Evolutionary conservation across 106 monocot species (phyloP), one percentile per base, ranked within the genome.

Genomic region (Posidonia australis): DNA sequence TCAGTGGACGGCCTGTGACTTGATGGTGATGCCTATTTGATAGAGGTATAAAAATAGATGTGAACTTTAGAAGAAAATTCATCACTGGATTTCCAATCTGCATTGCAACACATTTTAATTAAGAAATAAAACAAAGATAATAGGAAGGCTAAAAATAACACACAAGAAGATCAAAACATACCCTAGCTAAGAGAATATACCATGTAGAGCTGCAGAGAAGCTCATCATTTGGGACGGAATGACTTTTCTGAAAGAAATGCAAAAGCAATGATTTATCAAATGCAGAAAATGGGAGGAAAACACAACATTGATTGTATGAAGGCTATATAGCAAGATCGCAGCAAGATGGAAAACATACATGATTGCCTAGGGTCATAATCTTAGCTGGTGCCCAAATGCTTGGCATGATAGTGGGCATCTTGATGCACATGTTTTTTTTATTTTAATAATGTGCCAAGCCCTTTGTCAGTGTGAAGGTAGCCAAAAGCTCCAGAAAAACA

Each of bases 51-150:
- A 64, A 64, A 46, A 46, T 46, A 46, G 46, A 44, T 47, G 63
- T 24, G 13, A 23, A 24, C 4, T 64, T 46, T 26, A 64, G 24
- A 47, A 64, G 63, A 46, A 64, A 64, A 17, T 44, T 24, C 63
- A 64, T 64, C 44, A 64, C 10, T 44, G 23, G 22, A 46, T 27
- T 45, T 26, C 63, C 63, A 18, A 64, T 64, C 63, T 64, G 63
- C 27, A 64, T 0, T 13, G 23, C 9, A 46, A 12, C 13, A 64
- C 44, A 10, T 43, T 45, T 64, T 46, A 4, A 14, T 19, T 19
- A 36, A 10, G 49, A 49, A 19, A 49, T 12, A 49, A 49, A 17
- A 12, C 3, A 17, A 49, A n/a, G 10, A 36, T 36, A 7, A 36
- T 36, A 36, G 36, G 7, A 36, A n/a, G n/a, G n/a, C n/a, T n/a